phyloP scores from a whole-genome alignment of 2,329 filamentous ascomycete genomes.

The Teratosphaeria zuluensis region DNA sequence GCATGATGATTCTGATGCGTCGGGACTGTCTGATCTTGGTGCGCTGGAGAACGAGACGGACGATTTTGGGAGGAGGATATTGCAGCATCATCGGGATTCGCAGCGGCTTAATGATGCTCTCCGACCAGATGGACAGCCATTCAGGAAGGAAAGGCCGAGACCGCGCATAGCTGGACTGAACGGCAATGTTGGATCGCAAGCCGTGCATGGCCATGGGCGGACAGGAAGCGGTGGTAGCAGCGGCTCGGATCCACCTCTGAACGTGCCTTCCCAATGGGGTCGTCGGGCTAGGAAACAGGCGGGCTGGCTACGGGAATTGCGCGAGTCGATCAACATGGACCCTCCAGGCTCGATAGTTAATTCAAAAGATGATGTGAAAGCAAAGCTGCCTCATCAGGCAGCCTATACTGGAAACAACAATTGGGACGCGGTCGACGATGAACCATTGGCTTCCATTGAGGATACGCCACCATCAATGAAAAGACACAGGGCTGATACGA shows the following conservation, averaged over 20 bases:
- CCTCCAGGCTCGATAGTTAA: not conserved
- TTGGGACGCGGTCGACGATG: conserved; percentile 25
- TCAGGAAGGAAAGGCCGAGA: conserved; percentile 34
- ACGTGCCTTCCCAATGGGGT: conserved; percentile 39
- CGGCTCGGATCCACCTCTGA: conserved; percentile 34
- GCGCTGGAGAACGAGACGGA: conserved; percentile 35
- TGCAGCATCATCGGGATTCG: conserved; percentile 35
- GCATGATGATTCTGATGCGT: conserved; percentile 11
- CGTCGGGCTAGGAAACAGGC: conserved; percentile 30
- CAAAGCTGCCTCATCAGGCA: conserved; percentile 12
- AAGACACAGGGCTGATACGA: conserved; percentile 8
- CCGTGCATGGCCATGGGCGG: conserved; percentile 7
- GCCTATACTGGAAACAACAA: conserved; percentile 17
- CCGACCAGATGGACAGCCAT: conserved; percentile 23
- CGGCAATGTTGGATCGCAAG: not conserved
- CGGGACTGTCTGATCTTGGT: conserved; percentile 25
- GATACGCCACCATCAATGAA: conserved; percentile 32
- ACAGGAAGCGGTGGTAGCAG: conserved; percentile 24
- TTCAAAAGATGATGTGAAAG: conserved; percentile 9
- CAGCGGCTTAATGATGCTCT: conserved; percentile 29
- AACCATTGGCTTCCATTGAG: conserved; percentile 32
- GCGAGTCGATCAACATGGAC: conserved; percentile 10
- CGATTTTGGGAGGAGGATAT: conserved; percentile 36
- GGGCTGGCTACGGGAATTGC: conserved; percentile 35
- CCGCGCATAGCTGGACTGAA: conserved; percentile 20